phyloP scores from a whole-genome alignment of 1,139 yeast species.

The Magnusiomyces suaveolens region DNA sequence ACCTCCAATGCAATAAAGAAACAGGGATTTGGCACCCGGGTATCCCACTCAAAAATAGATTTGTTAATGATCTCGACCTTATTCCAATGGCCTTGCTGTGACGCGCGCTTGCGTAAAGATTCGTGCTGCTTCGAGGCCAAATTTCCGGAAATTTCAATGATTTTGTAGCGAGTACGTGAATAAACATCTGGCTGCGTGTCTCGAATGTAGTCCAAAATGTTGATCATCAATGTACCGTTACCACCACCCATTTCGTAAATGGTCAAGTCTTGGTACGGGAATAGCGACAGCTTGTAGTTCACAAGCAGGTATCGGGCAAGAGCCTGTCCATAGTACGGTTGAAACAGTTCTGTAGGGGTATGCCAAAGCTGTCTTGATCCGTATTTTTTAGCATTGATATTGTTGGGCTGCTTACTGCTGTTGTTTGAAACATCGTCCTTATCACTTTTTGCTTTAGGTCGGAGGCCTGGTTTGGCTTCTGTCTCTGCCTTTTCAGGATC shows the following conservation, averaged over 20 bases:
- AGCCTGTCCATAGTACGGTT: conserved; percentile 76
- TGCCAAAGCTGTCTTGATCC: conserved; percentile 67
- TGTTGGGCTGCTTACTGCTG: background rate
- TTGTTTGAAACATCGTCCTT: background rate
- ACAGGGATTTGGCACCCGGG: conserved; percentile 56
- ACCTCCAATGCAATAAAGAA: conserved; percentile 77
- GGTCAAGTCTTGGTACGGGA: conserved; percentile 54
- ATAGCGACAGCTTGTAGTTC: conserved; percentile 58
- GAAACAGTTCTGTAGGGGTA: conserved; percentile 76
- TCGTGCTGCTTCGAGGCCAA: conserved; percentile 53
- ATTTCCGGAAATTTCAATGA: conserved; percentile 66
- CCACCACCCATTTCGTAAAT: conserved; percentile 91
- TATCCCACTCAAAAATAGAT: conserved; percentile 69
- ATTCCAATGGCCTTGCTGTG: conserved; percentile 37
- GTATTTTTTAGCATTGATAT: background rate
- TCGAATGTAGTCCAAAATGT: conserved; percentile 60
- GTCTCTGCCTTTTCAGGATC: conserved; percentile 19
- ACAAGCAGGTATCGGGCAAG: conserved; percentile 63
- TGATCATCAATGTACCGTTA: conserved; percentile 76
- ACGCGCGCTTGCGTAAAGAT: conserved; percentile 24
- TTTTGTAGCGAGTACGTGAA: conserved; percentile 54
- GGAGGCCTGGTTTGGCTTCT: background rate
- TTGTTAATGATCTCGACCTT: conserved; percentile 61
- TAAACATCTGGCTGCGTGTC: conserved; percentile 64
- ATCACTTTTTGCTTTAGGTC: background rate